Percentiles rank a stretch among this genome's conserved stretches.
Evolutionary conservation across 768 basidiomycete species (phyloP).

Genomic region (Kwoniella shandongensis): DNA sequence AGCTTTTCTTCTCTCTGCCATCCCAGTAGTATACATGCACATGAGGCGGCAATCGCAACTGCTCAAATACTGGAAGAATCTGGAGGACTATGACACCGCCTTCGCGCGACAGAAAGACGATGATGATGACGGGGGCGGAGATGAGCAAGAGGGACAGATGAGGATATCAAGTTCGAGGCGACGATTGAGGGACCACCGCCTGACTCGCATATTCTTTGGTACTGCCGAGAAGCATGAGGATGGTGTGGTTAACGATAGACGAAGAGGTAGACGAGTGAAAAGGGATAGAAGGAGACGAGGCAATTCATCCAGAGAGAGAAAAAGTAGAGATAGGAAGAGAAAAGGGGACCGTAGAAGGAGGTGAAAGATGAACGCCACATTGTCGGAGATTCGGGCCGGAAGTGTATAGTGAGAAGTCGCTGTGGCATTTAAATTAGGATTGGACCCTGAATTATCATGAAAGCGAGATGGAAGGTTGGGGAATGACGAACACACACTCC

Average conservation of each 20-base stretch:
- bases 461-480: too few species aligned
- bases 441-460: too few species aligned
- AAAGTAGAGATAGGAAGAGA: constrained; percentile 1
- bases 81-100: constrained; percentile 16
- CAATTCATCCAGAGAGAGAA: neutral
- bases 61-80: constrained; percentile 13
- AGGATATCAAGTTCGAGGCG: constrained; percentile 4
- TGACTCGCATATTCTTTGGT: constrained; percentile 1
- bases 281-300: constrained; percentile 3
- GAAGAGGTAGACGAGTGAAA: neutral
- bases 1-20: constrained; percentile 21
- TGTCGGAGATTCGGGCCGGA: too few species aligned
- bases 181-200: neutral
- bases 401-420: too few species aligned
- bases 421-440: too few species aligned
- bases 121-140: neutral
- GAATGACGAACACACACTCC: too few species aligned
- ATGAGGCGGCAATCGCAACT: constrained; percentile 18
- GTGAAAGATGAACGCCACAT: neutral
- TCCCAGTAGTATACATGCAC: constrained; percentile 22
- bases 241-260: constrained; percentile 1
- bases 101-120: neutral
- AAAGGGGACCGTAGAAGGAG: neutral
- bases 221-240: neutral
- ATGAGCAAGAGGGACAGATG: neutral